Base-by-base conservation (phyloP, 1,284 basidiomycete species). In the Sutorius eximius region DNA sequence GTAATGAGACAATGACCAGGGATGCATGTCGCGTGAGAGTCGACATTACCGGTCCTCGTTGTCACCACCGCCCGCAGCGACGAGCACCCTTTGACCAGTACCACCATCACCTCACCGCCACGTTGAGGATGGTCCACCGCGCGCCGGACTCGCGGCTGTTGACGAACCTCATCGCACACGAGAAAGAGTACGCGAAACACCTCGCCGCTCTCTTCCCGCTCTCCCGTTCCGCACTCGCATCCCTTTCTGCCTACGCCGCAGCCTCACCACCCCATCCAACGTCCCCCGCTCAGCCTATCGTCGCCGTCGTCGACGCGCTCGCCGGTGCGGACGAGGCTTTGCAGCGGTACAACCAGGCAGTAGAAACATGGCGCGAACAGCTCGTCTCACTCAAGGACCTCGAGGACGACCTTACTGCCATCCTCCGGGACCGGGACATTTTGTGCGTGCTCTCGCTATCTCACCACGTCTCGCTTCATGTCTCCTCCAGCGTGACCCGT, bases 341-440 rank as follows among this genome's bases (percentile, higher is more conserved):
- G 11, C 74, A 78, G 40, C 74, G 74, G 33, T 91, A 89, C 68
- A 78, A 77, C 0, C 69, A 62, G 7, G 80, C 81, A 0, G 74
- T 91, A 0, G 86, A 91, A 33, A 71, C 77, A 33, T 91, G 88
- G 83, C 77, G 82, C 43, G 80, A 81, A 37, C 76, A 81, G 59
- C 75, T 75, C 16, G 49, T 53, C 41, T 33, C 48, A 1, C 59
- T 90, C 60, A 81, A 77, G 58, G 71, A 72, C 27, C 73, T 90
- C 58, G 88, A 92, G 67, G 85, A 89, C 38, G 86, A 88, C 50
- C 80, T 91, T 5, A 77, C 75, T 16, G 84, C 81, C 59, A 76
- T 90, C 52, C 74, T 88, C 49, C 75, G 87, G 4, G 89, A 91
- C 69, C 73, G 87, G 37, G 89, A 91, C 61, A 91, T 91, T 59